Evolutionary conservation across 805 yeast species (phyloP).

Genomic region (Starmerella riodocensis): DNA sequence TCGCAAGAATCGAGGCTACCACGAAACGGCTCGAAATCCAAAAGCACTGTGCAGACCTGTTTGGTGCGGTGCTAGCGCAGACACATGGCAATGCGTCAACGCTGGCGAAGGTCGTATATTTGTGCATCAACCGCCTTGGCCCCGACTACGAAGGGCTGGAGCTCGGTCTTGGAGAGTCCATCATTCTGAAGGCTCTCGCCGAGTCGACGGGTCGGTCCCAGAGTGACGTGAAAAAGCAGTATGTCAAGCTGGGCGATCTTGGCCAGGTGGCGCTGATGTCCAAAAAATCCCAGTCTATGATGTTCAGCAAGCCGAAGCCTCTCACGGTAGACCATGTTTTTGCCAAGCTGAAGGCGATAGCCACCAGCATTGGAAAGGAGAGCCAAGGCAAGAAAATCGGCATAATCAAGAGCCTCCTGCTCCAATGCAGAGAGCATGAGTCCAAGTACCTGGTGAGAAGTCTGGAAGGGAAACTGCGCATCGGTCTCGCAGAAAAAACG

Average conservation of each 20-base stretch:
- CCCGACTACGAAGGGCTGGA: slow-evolving; percentile 95
- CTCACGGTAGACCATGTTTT: slow-evolving; percentile 65
- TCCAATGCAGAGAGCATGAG: slow-evolving; percentile 74
- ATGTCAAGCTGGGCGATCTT: slow-evolving; percentile 72
- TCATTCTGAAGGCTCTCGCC: slow-evolving; percentile 74
- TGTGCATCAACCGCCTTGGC: slow-evolving; percentile 77
- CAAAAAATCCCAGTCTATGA: slow-evolving; percentile 72
- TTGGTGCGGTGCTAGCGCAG: slow-evolving; percentile 45
- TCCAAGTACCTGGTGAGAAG: slow-evolving; percentile 85
- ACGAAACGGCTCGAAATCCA: slow-evolving; percentile 75
- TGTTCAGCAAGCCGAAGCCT: slow-evolving; percentile 75
- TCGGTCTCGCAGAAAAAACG: slow-evolving; percentile 88
- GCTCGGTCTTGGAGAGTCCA: slow-evolving; percentile 82
- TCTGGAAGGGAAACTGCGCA: slow-evolving; percentile 81
- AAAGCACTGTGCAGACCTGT: slow-evolving; percentile 60
- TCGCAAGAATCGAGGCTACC: slow-evolving; percentile 66
- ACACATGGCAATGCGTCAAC: slow-evolving; percentile 33
- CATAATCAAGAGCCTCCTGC: slow-evolving; percentile 67
- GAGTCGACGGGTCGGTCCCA: slow-evolving; percentile 78
- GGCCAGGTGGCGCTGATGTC: slow-evolving; percentile 81
- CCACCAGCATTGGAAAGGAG: slow-evolving; percentile 62
- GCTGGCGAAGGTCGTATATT: slow-evolving; percentile 59
- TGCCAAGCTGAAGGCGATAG: slow-evolving; percentile 58
- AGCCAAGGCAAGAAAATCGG: slow-evolving; percentile 69
- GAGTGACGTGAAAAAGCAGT: slow-evolving; percentile 58